A percentile compares a stretch with the other conserved stretches of the same genome.
Evolutionary conservation across 371 early-diverging fungal genomes (phyloP).

Genomic region (Lichtheimia corymbifera): DNA sequence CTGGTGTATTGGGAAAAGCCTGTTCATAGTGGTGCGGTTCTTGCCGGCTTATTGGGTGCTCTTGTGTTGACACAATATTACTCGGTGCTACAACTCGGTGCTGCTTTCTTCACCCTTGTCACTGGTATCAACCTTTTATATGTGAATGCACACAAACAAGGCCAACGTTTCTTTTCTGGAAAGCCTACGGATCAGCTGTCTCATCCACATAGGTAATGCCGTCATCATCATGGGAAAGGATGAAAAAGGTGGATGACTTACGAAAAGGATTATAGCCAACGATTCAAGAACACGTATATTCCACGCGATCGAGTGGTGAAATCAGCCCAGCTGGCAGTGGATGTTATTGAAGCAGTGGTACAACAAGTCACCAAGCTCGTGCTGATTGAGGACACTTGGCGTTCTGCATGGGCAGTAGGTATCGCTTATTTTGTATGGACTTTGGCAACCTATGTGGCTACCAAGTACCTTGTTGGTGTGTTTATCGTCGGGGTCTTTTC

Average conservation of each 20-base stretch:
- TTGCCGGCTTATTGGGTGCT: constrained; percentile 33
- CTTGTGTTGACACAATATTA: constrained; percentile 55
- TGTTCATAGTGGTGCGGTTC: constrained; percentile 39
- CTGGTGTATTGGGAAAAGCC: constrained; percentile 62
- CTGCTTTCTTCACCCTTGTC: constrained; percentile 50
- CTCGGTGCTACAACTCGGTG: constrained; percentile 54
- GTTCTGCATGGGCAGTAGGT: constrained; percentile 47
- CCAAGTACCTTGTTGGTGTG: constrained; percentile 52
- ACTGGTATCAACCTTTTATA: constrained; percentile 56
- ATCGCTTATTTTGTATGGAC: constrained; percentile 58
- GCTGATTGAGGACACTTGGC: constrained; percentile 55
- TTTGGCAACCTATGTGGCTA: constrained; percentile 55
- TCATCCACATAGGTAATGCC: constrained; percentile 3
- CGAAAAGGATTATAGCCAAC: neutral
- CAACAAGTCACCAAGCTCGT: constrained; percentile 53
- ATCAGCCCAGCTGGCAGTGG: constrained; percentile 39
- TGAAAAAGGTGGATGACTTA: no score
- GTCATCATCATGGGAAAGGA: no score
- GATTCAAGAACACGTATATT: constrained; percentile 2
- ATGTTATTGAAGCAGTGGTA: constrained; percentile 48
- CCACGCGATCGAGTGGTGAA: constrained; percentile 44
- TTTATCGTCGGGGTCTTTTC: constrained; percentile 51
- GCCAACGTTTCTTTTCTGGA: constrained; percentile 8
- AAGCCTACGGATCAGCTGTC: neutral
- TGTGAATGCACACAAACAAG: constrained; percentile 49